phyloP scores from a whole-genome alignment of 805 yeast species.

The Hanseniaspora osmophila region DNA sequence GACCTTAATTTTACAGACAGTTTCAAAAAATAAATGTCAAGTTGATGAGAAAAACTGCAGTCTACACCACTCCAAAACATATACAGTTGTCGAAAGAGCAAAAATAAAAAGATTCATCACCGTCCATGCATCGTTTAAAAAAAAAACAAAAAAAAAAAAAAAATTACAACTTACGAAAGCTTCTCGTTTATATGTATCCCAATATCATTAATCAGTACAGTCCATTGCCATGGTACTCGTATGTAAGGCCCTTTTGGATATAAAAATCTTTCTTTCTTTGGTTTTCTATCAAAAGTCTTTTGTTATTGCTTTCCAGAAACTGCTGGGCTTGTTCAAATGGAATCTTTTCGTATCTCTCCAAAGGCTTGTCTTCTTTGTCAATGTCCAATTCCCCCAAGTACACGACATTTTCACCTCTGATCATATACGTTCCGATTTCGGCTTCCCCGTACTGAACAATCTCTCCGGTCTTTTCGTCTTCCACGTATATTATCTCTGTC shows the following conservation, averaged over 20 bases:
- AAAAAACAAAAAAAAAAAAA: slow-evolving; percentile 3
- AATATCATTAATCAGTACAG: slow-evolving; percentile 27
- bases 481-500: slow-evolving; percentile 64
- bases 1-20: neutral
- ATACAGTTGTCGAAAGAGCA: no score
- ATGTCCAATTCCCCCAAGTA: slow-evolving; percentile 88
- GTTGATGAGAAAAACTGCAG: no score
- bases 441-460: slow-evolving; percentile 38
- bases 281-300: slow-evolving; percentile 27
- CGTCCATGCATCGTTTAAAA: neutral
- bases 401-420: slow-evolving; percentile 92
- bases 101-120: neutral
- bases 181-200: neutral
- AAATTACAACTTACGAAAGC: neutral
- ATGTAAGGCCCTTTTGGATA: slow-evolving; percentile 40
- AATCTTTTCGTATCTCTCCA: slow-evolving; percentile 41
- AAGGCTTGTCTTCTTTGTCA: slow-evolving; percentile 64
- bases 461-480: slow-evolving; percentile 24
- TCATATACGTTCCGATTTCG: slow-evolving; percentile 67
- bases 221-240: slow-evolving; percentile 42
- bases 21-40: neutral
- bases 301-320: slow-evolving; percentile 22
- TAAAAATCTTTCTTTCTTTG: slow-evolving; percentile 33
- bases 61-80: no score
- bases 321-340: slow-evolving; percentile 48